Base-by-base conservation (phyloP, 2,329 filamentous ascomycete species). In the Ophiostoma himal-ulmi region DNA sequence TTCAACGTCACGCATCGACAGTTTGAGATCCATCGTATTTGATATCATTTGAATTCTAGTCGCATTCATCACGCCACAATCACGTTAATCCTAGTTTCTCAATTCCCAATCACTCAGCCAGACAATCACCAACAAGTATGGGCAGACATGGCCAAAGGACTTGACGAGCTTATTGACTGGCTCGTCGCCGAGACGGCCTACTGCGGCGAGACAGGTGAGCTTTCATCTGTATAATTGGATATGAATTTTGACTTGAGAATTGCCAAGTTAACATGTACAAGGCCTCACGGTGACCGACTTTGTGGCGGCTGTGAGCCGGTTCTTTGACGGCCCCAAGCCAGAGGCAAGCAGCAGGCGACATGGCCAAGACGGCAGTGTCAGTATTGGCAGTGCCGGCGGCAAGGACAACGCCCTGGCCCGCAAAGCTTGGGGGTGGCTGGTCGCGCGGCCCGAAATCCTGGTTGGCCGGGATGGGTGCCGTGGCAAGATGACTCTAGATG, bases 111-210 rank as follows among this genome's bases (percentile, higher is more conserved):
- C 22, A 14, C 17, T 1, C 1, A 7, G 30, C 17, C 57, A 34
- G 22, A 22, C 52, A 22, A 0, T 54, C 26, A n/a, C 13, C 52
- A 36, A 30, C 30, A 10, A 57, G 34, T 22, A n/a, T 36, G 62
- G 36, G 13, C 64, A 65, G 36, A 14, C 13, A 80, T 80, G 78
- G 77, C 77, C 65, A 78, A 75, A 73, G 81, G 80, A 74, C 78
- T 82, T 71, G 81, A 83, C 75, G 80, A 80, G 75, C 76, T 83
- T 74, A 78, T 83, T 68, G 81, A 83, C 74, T 79, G 78, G 72
- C 79, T 83, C 71, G 77, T 83, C 70, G 78, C 77, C 1, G 80
- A 83, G 76, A 81, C 82, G 60, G 81, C 81, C 22, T 82, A 81
- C 74, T 79, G 79, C 48, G 81, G 81, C 44, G 77, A 80, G 69